Evolutionary conservation across 2,329 filamentous ascomycete genomes (phyloP).

Genomic region (Monosporascus ibericus): DNA sequence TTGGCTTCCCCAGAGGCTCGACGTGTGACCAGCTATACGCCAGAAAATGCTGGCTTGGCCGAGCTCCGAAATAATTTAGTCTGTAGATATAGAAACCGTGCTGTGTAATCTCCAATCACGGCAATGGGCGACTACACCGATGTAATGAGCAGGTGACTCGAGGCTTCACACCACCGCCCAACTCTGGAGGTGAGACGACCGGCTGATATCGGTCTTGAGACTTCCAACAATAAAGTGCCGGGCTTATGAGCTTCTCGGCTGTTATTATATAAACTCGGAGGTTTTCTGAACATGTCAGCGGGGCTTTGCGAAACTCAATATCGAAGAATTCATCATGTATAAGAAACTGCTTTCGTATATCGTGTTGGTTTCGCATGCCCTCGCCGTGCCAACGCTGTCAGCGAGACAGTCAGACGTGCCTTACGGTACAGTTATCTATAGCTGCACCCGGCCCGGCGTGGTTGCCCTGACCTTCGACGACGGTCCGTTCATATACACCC

Average conservation of each 20-base stretch:
- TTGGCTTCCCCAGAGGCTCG: neutral
- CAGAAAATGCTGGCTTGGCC: neutral
- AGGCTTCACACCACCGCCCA: neutral
- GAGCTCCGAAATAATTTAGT: neutral
- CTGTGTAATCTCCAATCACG: neutral
- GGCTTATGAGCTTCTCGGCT: no score
- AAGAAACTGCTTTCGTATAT: neutral
- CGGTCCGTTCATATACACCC: constrained; percentile 17
- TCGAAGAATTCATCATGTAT: neutral
- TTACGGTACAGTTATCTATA: constrained; percentile 4
- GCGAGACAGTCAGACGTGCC: constrained; percentile 4
- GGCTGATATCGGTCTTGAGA: neutral
- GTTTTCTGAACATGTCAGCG: no score
- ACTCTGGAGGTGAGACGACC: neutral
- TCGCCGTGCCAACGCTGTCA: neutral
- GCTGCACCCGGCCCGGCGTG: constrained; percentile 10
- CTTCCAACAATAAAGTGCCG: neutral
- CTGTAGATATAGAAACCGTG: neutral
- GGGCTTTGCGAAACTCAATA: no score
- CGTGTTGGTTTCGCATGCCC: neutral
- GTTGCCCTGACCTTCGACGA: constrained; percentile 23
- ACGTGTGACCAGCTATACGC: neutral
- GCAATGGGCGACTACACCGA: neutral
- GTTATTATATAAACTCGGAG: no score
- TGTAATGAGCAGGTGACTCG: neutral